These are phyloP conservation scores for Plasmodium reichenowi DNA, from an alignment of 169 alveolate genomes.

Conservation along the genomic window DNA sequence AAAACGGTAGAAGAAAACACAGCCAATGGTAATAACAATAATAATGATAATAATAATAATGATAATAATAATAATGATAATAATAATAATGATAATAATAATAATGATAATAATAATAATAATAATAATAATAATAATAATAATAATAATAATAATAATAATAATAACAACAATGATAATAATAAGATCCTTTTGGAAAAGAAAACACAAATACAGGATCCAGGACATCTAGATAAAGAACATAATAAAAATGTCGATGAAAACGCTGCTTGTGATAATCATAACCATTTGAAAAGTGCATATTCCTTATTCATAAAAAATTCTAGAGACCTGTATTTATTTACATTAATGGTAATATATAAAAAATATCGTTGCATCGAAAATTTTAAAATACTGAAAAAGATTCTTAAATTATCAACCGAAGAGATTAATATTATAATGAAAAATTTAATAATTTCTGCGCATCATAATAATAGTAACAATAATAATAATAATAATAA, in stretches of 20 bases:
- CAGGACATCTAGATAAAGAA: too few relatives aligned
- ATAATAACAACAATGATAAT: too few relatives aligned
- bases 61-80: too few relatives aligned
- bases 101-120: too few relatives aligned
- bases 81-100: too few relatives aligned
- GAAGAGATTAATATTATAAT: slow-evolving; percentile 29
- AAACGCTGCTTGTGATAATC: background rate
- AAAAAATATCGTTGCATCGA: slow-evolving; percentile 7
- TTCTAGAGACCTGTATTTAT: slow-evolving; percentile 50
- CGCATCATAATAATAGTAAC: background rate
- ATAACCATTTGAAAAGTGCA: slow-evolving; percentile 7
- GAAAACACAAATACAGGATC: background rate
- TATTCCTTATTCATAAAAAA: slow-evolving; percentile 28
- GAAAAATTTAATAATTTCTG: background rate
- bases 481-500: background rate
- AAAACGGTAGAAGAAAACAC: slow-evolving; percentile 8
- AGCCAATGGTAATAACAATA: too few relatives aligned
- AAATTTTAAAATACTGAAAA: slow-evolving; percentile 34
- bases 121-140: too few relatives aligned
- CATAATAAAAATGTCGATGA: too few relatives aligned
- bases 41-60: too few relatives aligned
- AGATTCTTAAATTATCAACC: slow-evolving; percentile 33
- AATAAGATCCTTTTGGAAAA: too few relatives aligned
- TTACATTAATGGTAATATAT: slow-evolving; percentile 20
- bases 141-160: too few relatives aligned